These are phyloP conservation scores for Termitomyces sp. DNA, from an alignment of 768 basidiomycete genomes.

Conservation along the genomic window DNA sequence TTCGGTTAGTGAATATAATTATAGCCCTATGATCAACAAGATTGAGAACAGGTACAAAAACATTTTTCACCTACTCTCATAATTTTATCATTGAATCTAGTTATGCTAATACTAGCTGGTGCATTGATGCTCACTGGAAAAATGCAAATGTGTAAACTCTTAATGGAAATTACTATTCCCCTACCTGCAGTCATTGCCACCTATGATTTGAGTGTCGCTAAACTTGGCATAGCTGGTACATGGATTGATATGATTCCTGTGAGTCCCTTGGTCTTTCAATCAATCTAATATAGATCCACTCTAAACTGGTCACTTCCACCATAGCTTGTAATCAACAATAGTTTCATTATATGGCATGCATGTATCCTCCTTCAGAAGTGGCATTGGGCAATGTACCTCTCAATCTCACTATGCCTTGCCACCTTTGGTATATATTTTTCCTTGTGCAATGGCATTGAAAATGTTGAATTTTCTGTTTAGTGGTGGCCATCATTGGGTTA, in stretches of 20 bases:
- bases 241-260: not conserved
- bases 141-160: not conserved
- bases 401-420: not conserved
- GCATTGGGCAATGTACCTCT: too few species aligned
- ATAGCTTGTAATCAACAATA: not conserved
- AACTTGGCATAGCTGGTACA: not conserved
- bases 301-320: not conserved
- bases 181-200: not conserved
- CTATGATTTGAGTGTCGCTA: not conserved
- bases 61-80: not conserved
- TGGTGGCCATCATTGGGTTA: not conserved
- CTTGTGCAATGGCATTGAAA: too few species aligned
- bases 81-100: not conserved
- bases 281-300: too few species aligned
- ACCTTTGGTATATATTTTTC: not conserved
- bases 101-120: not conserved
- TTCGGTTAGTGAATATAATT: not conserved
- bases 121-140: not conserved
- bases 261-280: not conserved
- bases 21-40: too few species aligned
- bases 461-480: not conserved
- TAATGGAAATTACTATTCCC: not conserved
- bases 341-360: not conserved
- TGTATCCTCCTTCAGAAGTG: too few species aligned
- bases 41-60: too few species aligned